Evolutionary conservation across 176 grass and related monocot genomes (phyloP).

Genomic region (Bonia amplexicaulis): DNA sequence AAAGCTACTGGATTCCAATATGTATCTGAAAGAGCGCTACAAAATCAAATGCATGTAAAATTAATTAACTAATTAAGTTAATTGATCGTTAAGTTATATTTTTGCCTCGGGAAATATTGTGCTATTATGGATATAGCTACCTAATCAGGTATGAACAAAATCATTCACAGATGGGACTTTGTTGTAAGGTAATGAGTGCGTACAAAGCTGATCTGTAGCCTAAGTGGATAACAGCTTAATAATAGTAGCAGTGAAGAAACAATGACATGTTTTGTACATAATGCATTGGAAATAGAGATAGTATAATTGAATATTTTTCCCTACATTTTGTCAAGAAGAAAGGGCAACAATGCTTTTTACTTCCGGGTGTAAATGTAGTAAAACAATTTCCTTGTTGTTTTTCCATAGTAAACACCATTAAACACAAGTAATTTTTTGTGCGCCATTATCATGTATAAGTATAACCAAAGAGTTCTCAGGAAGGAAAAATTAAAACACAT

Average conservation of each 20-base stretch:
- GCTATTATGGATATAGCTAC: neutral
- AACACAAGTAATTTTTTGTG: neutral
- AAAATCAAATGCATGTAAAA: conserved; percentile 51
- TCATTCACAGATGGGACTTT: neutral
- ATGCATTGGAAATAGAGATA: neutral
- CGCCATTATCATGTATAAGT: neutral
- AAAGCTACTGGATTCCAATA: conserved; percentile 70
- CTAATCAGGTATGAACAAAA: neutral
- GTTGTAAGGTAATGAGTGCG: neutral
- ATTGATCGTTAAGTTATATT: neutral
- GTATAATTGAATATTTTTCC: neutral
- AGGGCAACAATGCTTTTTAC: neutral
- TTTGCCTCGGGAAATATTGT: neutral
- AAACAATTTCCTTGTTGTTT: neutral
- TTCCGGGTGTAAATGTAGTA: neutral
- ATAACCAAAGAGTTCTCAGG: neutral
- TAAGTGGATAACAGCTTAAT: neutral
- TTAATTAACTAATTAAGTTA: neutral
- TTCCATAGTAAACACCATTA: neutral
- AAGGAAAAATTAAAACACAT: neutral
- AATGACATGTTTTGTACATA: neutral
- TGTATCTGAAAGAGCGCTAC: conserved; percentile 65
- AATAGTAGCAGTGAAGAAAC: neutral
- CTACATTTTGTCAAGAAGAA: neutral
- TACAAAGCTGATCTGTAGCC: neutral